Conservation (phyloP, 2,329 filamentous ascomycete genomes). For the Pseudogymnoascus sp. region DNA sequence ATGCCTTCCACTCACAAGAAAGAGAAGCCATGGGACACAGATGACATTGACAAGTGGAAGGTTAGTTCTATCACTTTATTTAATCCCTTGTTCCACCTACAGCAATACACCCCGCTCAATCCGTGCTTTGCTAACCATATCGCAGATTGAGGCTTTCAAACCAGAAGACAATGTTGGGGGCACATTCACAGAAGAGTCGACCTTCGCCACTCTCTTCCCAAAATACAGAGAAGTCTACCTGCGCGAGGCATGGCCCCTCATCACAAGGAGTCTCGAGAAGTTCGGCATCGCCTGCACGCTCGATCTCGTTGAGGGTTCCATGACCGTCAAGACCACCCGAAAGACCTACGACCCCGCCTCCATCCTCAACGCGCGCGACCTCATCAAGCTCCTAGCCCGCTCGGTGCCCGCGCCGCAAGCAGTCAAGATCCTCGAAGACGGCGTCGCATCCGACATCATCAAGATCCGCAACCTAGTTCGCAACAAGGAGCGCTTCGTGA, state of each 20-base stretch:
- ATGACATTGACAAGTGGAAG: constrained; percentile 97
- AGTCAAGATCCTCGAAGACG: constrained; percentile 88
- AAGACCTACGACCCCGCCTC: constrained; percentile 88
- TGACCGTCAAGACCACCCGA: constrained; percentile 91
- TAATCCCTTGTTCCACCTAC: not conserved
- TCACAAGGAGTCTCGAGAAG: constrained; percentile 82
- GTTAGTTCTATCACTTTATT: constrained; percentile 29
- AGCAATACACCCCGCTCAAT: not conserved
- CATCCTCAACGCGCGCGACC: constrained; percentile 85
- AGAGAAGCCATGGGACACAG: constrained; percentile 92
- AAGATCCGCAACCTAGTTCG: constrained; percentile 85
- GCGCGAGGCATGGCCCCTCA: constrained; percentile 83
- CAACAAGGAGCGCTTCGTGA: constrained; percentile 93
- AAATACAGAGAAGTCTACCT: constrained; percentile 95
- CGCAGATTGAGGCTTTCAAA: constrained; percentile 69
- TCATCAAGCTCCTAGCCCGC: constrained; percentile 86
- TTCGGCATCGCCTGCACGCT: constrained; percentile 82
- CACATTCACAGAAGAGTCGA: constrained; percentile 85
- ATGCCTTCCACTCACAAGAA: constrained; percentile 88
- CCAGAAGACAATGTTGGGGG: constrained; percentile 77
- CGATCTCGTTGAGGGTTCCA: constrained; percentile 89
- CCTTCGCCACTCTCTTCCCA: constrained; percentile 78
- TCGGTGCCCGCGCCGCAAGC: constrained; percentile 91
- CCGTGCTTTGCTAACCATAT: constrained; percentile 8
- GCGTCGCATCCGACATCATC: constrained; percentile 86